Evolutionary conservation across 2,329 filamentous ascomycete genomes (phyloP).

Genomic region (Alternaria gansuensis): DNA sequence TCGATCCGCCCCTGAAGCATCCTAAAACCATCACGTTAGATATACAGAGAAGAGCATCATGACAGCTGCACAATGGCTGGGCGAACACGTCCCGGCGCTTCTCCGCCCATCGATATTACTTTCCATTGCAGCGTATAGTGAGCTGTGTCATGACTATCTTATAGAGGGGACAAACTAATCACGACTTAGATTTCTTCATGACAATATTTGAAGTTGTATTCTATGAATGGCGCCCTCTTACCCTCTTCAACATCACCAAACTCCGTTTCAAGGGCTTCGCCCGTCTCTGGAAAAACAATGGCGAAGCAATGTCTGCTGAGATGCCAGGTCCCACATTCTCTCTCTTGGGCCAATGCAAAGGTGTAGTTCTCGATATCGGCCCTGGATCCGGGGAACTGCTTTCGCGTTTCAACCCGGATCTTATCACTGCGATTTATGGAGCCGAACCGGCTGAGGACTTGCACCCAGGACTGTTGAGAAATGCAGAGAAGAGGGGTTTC

Average conservation of each 20-base stretch:
- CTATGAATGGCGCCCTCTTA: slow-evolving; percentile 37
- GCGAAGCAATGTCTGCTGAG: slow-evolving; percentile 48
- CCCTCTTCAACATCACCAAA: slow-evolving; percentile 42
- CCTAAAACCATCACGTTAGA: neutral
- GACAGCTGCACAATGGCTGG: slow-evolving; percentile 28
- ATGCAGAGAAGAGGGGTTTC: slow-evolving; percentile 55
- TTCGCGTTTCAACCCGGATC: slow-evolving; percentile 54
- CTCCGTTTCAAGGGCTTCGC: slow-evolving; percentile 49
- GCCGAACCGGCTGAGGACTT: slow-evolving; percentile 62
- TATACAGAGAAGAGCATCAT: slow-evolving; percentile 10
- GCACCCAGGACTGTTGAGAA: slow-evolving; percentile 56
- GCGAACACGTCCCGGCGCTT: slow-evolving; percentile 35
- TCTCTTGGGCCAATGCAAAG: slow-evolving; percentile 42
- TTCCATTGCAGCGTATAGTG: slow-evolving; percentile 40
- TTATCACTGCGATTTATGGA: slow-evolving; percentile 62
- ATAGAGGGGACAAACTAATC: neutral
- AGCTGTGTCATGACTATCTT: neutral
- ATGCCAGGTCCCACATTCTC: slow-evolving; percentile 46
- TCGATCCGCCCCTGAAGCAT: neutral
- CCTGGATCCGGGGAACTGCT: slow-evolving; percentile 64
- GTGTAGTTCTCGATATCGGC: slow-evolving; percentile 52
- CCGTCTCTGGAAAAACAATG: slow-evolving; percentile 49
- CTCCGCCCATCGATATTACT: slow-evolving; percentile 45
- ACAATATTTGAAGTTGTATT: slow-evolving; percentile 46
- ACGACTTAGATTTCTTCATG: slow-evolving; percentile 44